phyloP scores from a whole-genome alignment of 495 filamentous ascomycete genomes.

The Neurospora tetraspora region DNA sequence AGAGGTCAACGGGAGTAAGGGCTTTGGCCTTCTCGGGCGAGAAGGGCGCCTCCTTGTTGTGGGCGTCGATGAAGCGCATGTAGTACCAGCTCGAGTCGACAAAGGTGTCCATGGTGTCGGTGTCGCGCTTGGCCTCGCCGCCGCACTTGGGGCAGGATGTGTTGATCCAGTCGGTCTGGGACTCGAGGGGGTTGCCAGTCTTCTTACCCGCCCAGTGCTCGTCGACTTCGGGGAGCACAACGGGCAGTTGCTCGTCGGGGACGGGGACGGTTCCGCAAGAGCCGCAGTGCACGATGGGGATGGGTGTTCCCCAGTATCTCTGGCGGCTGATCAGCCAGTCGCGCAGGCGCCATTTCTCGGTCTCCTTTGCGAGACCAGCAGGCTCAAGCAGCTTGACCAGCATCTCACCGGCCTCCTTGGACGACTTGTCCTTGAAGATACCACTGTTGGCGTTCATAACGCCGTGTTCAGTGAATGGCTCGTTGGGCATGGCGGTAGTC shows the following conservation, averaged over 20 bases:
- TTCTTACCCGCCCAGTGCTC: constrained; percentile 58
- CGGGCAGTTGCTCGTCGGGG: constrained; percentile 63
- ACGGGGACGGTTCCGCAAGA: constrained; percentile 73
- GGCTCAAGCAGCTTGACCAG: constrained; percentile 50
- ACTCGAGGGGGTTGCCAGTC: constrained; percentile 66
- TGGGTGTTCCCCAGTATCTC: constrained; percentile 84
- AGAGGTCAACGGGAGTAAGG: constrained; percentile 66
- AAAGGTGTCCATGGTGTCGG: constrained; percentile 94
- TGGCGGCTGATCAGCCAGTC: constrained; percentile 88
- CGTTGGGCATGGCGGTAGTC: constrained; percentile 26
- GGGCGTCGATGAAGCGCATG: constrained; percentile 63
- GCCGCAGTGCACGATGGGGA: constrained; percentile 77
- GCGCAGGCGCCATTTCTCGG: constrained; percentile 64
- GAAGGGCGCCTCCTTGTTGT: constrained; percentile 53
- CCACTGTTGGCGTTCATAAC: constrained; percentile 56
- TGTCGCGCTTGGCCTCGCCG: constrained; percentile 64
- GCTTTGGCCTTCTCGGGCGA: constrained; percentile 43
- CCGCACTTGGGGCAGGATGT: constrained; percentile 66
- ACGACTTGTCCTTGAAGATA: constrained; percentile 46
- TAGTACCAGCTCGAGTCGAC: constrained; percentile 93
- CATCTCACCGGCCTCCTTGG: constrained; percentile 49
- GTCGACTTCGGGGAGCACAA: constrained; percentile 61
- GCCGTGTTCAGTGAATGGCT: constrained; percentile 51
- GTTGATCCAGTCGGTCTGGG: constrained; percentile 62
- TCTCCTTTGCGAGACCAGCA: constrained; percentile 43